phyloP scores from a whole-genome alignment of 345 rosid genomes.

The Salix arbutifolia region DNA sequence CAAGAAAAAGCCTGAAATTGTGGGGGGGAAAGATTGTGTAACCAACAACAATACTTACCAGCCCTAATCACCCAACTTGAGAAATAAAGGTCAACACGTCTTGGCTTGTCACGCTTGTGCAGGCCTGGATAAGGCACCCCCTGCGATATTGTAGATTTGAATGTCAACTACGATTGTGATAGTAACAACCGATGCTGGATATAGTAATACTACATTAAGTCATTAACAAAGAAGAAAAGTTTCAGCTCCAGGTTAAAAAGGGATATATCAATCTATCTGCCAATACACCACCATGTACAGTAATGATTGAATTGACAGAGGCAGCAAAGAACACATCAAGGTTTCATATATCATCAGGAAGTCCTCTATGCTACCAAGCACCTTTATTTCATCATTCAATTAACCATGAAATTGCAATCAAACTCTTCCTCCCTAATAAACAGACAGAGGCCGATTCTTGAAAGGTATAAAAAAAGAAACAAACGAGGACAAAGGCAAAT shows the following conservation, averaged over 20 bases:
- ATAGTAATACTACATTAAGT: too few species aligned
- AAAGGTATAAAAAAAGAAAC: background rate
- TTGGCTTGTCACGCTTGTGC: conserved; percentile 80
- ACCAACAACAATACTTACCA: conserved; percentile 38
- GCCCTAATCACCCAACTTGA: conserved; percentile 91
- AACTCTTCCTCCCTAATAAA: background rate
- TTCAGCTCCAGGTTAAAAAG: background rate
- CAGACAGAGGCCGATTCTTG: background rate
- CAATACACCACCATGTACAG: background rate
- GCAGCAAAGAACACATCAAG: background rate
- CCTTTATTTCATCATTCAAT: background rate
- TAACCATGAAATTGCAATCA: background rate
- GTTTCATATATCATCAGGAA: background rate
- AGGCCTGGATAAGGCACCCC: conserved; percentile 62
- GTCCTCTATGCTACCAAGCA: background rate
- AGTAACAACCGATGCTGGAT: background rate
- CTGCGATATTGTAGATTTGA: conserved; percentile 31
- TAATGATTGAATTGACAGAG: background rate
- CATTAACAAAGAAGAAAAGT: background rate
- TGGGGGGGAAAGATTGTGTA: background rate
- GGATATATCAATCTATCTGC: background rate
- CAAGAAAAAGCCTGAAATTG: background rate
- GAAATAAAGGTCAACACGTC: conserved; percentile 81
- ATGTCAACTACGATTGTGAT: background rate
- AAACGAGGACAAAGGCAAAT: background rate